Base-by-base conservation (phyloP, 768 basidiomycete genomes). In the Pisolithus microcarpus region DNA sequence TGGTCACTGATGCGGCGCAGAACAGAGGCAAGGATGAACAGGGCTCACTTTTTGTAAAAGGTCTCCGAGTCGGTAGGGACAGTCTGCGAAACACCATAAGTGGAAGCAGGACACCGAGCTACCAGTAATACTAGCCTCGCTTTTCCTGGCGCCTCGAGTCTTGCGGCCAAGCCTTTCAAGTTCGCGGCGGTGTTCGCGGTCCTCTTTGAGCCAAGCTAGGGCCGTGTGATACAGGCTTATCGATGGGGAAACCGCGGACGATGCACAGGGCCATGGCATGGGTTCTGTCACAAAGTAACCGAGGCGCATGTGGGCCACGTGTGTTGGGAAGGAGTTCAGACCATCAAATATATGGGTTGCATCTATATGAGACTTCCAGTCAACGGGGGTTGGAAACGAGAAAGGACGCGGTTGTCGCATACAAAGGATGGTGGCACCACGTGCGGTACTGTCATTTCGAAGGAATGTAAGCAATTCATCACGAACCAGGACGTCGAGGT, bases 261-360 rank as follows among this genome's bases (percentile, higher is more conserved):
- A 38, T 7, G 66, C 54, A n/a, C 78, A 66, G 3, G 84, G 81
- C 91, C 93, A 97, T 7, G 80, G 61, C 13, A 80, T 77, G 3
- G 88, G 85, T 16, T 73, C 72, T 2, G 78, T 82, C 11, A 82
- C 72, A 49, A 93, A 81, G 11, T 74, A 70, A 4, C 96, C 96
- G 43, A 92, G 76, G 23, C 87, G 82, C 83, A 99, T 87, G 63
- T 98, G 96, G 5, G 83, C 82, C 53, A 98, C 74, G 61, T 95
- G 91, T 0, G 94, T 97, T 4, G 96, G 95, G 72, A 95, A 97
- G n/a, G 77, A 68, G 60, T 80, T 79, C 28, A 98, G 69, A 10
- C 94, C 95, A 65, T 98, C 95, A 57, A 93, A 96, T 60, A 99
- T 96, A 66, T 99, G 96, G 1, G 94, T 97, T 10, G 94, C 92